Evolutionary conservation across 208 protist genomes (phyloP).

Genomic region (Tritrichomonas foetus): DNA sequence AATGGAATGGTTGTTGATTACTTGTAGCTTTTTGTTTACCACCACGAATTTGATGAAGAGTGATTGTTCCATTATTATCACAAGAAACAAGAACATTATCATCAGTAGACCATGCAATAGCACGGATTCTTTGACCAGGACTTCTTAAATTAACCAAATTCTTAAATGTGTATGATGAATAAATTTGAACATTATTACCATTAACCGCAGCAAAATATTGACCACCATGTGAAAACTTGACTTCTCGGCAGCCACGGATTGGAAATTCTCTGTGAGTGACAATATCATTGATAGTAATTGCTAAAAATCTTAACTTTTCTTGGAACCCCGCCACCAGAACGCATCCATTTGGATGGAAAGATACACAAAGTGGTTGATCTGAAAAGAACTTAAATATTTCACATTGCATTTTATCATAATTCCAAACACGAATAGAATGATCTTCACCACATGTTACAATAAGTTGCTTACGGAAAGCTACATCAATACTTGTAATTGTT

Average conservation of each 20-base stretch:
- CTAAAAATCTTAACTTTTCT: background rate
- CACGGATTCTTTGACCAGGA: background rate
- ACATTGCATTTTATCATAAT: conserved; percentile 34
- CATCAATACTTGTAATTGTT: background rate
- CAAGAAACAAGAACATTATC: background rate
- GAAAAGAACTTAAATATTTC: background rate
- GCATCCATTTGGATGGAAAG: conserved; percentile 21
- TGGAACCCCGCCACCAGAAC: background rate
- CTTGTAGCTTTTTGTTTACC: background rate
- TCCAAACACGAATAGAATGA: conserved; percentile 11
- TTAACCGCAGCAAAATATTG: conserved; percentile 28
- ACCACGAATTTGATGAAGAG: background rate
- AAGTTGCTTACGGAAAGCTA: background rate
- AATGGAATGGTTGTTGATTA: background rate
- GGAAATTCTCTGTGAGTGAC: background rate
- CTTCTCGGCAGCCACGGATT: background rate
- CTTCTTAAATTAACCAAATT: background rate
- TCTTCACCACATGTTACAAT: conserved; percentile 31
- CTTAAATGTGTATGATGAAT: conserved; percentile 36
- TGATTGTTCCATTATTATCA: background rate
- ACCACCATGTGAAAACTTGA: background rate
- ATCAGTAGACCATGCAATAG: background rate
- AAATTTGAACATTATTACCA: background rate
- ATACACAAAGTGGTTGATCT: background rate
- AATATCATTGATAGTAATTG: background rate